Percentiles rank a stretch among this genome's conserved stretches.
Conservation (phyloP, 2,329 filamentous ascomycete genomes). For the Epicoccum nigrum region DNA sequence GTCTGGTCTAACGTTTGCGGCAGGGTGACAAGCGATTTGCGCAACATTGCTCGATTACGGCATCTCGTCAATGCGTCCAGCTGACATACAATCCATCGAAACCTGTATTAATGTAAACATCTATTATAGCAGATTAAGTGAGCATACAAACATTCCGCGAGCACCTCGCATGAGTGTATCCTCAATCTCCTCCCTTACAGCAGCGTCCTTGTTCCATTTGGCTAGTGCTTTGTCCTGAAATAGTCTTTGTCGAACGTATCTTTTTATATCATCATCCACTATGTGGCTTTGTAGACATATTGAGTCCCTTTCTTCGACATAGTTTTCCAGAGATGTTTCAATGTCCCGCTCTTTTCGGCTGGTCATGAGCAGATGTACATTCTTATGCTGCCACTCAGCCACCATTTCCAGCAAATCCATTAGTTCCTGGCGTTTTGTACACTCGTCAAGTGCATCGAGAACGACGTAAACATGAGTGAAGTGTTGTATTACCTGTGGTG, state of each 20-base stretch:
- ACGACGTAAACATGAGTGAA: slow-evolving; percentile 25
- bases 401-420: slow-evolving; percentile 30
- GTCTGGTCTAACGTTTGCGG: slow-evolving; percentile 36
- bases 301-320: slow-evolving; percentile 17
- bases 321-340: slow-evolving; percentile 23
- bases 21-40: slow-evolving; percentile 25
- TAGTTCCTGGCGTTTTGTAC: slow-evolving; percentile 26
- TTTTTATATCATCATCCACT: slow-evolving; percentile 37
- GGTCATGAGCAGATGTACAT: slow-evolving; percentile 34
- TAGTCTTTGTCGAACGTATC: slow-evolving; percentile 43
- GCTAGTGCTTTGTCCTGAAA: slow-evolving; percentile 32
- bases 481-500: slow-evolving; percentile 34
- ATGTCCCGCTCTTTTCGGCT: slow-evolving; percentile 41
- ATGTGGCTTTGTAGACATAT: slow-evolving; percentile 31
- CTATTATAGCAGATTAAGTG: background rate
- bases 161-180: slow-evolving; percentile 37
- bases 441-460: slow-evolving; percentile 42
- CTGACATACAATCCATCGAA: slow-evolving; percentile 36
- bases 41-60: slow-evolving; percentile 25
- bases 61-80: slow-evolving; percentile 30
- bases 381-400: slow-evolving; percentile 27
- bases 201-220: slow-evolving; percentile 34
- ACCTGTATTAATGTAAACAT: slow-evolving; percentile 27
- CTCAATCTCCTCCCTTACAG: slow-evolving; percentile 36
- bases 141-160: slow-evolving; percentile 30